Percentiles rank a stretch among this genome's conserved stretches.
Conservation (phyloP, 139 green algal genomes). For the Mesotaenium endlicherianum region DNA sequence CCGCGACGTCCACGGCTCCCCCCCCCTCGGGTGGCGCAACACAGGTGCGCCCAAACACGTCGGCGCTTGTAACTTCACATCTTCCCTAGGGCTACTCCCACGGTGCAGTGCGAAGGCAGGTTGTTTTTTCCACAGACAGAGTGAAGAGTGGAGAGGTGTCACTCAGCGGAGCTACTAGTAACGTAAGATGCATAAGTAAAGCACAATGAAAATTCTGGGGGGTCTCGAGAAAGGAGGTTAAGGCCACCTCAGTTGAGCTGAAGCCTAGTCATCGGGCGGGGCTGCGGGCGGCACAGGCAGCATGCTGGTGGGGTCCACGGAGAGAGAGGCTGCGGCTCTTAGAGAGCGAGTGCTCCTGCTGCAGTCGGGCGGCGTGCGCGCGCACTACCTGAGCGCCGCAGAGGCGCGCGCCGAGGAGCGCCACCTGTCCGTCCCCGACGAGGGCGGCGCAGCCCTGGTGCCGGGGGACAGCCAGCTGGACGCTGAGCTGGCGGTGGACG, state of each 20-base stretch:
- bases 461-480: slow-evolving; percentile 29
- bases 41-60: no score
- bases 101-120: neutral
- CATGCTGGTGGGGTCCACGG: slow-evolving; percentile 8
- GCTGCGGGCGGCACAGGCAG: slow-evolving; percentile 4
- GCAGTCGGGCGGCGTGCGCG: neutral
- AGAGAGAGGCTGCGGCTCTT: slow-evolving; percentile 2
- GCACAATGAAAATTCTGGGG: no score
- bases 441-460: slow-evolving; percentile 8
- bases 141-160: no score
- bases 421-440: neutral
- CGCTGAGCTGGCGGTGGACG: slow-evolving; percentile 8
- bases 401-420: neutral
- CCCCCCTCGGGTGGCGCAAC: neutral
- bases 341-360: neutral
- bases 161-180: no score
- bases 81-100: no score
- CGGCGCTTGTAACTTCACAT: no score
- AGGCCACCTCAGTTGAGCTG: neutral
- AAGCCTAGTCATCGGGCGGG: neutral
- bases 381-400: neutral
- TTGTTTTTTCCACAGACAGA: neutral
- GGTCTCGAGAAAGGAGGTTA: neutral
- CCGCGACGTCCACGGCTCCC: neutral
- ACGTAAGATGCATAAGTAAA: no score